Conservation (phyloP, 176 grass and related monocot genomes). For the Rhynchospora breviuscula region DNA sequence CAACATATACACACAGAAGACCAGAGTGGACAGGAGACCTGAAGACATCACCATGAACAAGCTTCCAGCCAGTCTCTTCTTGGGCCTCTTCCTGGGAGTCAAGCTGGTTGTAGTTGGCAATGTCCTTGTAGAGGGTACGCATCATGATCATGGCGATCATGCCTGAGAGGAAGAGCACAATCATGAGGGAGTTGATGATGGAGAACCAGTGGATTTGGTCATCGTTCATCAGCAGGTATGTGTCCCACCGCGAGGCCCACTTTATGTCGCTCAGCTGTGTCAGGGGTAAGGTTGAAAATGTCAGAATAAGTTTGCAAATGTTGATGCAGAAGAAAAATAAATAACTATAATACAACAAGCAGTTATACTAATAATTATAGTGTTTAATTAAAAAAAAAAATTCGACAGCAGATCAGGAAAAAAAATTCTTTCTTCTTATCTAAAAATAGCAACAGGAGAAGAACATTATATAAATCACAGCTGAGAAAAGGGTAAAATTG, state of each 20-base stretch:
- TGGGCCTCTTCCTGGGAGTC: conserved; percentile 47
- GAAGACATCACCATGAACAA: conserved; percentile 42
- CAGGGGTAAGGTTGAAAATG: not conserved
- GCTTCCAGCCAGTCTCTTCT: conserved; percentile 48
- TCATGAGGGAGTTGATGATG: conserved; percentile 49
- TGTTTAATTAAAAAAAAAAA: not conserved
- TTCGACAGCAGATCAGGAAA: not conserved
- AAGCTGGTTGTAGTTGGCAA: conserved; percentile 48
- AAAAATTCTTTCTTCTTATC: not conserved
- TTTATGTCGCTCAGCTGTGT: conserved; percentile 40
- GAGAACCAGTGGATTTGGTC: conserved; percentile 54
- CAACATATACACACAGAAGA: conserved; percentile 43
- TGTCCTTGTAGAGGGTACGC: conserved; percentile 47
- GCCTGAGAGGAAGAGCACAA: conserved; percentile 45
- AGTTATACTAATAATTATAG: not conserved
- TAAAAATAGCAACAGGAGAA: not conserved
- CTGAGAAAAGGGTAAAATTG: not conserved
- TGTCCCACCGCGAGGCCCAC: conserved; percentile 48
- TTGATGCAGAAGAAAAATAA: not conserved
- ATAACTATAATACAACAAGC: not conserved
- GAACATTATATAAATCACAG: not conserved
- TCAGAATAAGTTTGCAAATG: conserved; percentile 6
- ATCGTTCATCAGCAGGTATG: conserved; percentile 41
- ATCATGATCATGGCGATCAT: conserved; percentile 56
- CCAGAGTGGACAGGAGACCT: conserved; percentile 38